These are phyloP conservation scores for Favolaschia claudopus DNA, from an alignment of 768 basidiomycete genomes.

Conservation along the genomic window DNA sequence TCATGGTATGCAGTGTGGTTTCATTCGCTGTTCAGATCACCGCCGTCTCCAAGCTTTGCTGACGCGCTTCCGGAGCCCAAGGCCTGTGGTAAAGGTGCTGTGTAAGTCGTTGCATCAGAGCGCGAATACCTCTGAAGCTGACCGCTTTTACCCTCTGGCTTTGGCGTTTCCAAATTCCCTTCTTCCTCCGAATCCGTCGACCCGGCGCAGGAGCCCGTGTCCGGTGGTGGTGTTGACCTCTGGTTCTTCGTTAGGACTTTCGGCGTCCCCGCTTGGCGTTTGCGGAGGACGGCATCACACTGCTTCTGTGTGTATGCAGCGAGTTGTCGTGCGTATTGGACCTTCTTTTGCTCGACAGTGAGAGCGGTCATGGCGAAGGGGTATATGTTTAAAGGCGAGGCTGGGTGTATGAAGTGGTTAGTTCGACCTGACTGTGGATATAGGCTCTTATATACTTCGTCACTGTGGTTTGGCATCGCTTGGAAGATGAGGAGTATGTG, in stretches of 20 bases:
- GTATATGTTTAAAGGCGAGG: not conserved
- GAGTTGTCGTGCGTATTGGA: constrained; percentile 48
- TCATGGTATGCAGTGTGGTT: not conserved
- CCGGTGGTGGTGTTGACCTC: not conserved
- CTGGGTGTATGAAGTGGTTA: not conserved
- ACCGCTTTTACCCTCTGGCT: constrained; percentile 12
- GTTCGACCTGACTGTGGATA: not conserved
- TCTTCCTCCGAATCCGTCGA: constrained; percentile 6
- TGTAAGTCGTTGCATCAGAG: constrained; percentile 4
- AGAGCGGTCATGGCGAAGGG: constrained; percentile 36
- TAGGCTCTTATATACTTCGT: constrained; percentile 24
- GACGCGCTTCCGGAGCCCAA: constrained; percentile 14
- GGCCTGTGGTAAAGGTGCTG: constrained; percentile 20
- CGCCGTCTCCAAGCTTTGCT: constrained; percentile 25
- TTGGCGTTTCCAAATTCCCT: constrained; percentile 11
- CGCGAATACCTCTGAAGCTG: not conserved
- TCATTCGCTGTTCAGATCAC: not conserved
- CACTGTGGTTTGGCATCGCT: constrained; percentile 33
- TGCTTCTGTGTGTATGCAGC: constrained; percentile 52
- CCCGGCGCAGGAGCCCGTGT: not conserved
- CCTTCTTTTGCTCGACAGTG: constrained; percentile 46
- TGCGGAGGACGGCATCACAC: constrained; percentile 41
- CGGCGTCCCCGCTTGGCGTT: not conserved
- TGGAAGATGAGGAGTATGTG: constrained; percentile 21
- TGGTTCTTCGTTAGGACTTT: not conserved